These are phyloP conservation scores for Cucurbitaria berberidis DNA, from an alignment of 2,329 filamentous ascomycete genomes.

Conservation along the genomic window DNA sequence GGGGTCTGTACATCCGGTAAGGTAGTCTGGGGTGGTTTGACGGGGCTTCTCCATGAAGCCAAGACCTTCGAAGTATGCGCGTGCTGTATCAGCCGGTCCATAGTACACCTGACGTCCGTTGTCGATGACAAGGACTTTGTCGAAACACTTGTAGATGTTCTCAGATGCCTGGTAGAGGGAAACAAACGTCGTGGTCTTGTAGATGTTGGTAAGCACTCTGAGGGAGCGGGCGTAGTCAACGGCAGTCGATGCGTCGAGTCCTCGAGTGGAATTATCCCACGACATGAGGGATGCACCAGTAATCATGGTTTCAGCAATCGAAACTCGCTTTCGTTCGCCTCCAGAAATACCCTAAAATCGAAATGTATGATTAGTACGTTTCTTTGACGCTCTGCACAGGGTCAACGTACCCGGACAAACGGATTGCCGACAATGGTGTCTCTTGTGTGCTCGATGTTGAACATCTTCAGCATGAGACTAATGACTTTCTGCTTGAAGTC, in stretches of 20 bases:
- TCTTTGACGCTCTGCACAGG: background rate
- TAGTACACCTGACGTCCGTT: constrained; percentile 78
- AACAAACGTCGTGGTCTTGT: constrained; percentile 83
- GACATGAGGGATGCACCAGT: constrained; percentile 73
- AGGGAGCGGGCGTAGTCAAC: constrained; percentile 57
- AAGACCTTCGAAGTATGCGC: constrained; percentile 76
- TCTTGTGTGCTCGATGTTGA: constrained; percentile 88
- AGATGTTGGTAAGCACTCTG: constrained; percentile 75
- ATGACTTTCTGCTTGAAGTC: constrained; percentile 81
- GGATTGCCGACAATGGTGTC: constrained; percentile 85
- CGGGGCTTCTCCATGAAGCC: constrained; percentile 77
- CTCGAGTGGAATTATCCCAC: constrained; percentile 62
- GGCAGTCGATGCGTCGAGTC: constrained; percentile 57
- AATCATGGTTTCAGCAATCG: constrained; percentile 82
- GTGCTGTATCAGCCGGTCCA: constrained; percentile 70
- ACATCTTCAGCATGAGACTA: constrained; percentile 81
- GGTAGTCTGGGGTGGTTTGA: constrained; percentile 81
- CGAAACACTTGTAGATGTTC: constrained; percentile 79
- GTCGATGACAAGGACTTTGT: constrained; percentile 85
- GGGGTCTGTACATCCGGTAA: constrained; percentile 83
- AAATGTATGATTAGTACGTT: background rate
- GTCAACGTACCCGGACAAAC: constrained; percentile 66
- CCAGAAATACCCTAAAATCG: constrained; percentile 51
- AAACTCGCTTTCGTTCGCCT: constrained; percentile 79
- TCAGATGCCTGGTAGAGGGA: constrained; percentile 86